These are phyloP conservation scores for Lentinus tigrinus DNA, from an alignment of 768 basidiomycete genomes.

Conservation along the genomic window DNA sequence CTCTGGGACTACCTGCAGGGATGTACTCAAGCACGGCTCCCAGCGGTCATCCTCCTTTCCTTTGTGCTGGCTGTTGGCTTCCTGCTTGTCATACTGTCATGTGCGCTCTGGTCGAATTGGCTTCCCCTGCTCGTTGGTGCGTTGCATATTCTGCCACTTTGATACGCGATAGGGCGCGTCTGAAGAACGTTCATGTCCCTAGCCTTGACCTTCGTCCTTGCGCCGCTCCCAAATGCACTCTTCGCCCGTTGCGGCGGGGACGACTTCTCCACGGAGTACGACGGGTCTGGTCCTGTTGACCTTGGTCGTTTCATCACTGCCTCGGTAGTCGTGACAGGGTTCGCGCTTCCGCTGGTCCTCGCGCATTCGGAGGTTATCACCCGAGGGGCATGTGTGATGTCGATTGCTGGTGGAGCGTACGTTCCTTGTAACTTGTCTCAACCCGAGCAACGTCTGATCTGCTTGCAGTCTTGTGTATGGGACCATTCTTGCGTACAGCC, in stretches of 20 bases:
- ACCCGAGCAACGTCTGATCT: background rate
- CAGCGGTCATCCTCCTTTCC: conserved; percentile 94
- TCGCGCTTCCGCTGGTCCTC: conserved; percentile 88
- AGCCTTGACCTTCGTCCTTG: conserved; percentile 95
- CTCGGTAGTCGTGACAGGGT: conserved; percentile 87
- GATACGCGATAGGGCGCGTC: background rate
- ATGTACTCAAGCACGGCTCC: conserved; percentile 16
- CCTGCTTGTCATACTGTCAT: conserved; percentile 94
- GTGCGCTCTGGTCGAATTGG: conserved; percentile 97
- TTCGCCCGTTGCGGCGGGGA: conserved; percentile 92
- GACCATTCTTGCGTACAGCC: conserved; percentile 86
- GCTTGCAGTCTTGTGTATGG: conserved; percentile 73
- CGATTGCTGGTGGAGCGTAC: conserved; percentile 88
- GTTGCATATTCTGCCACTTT: conserved; percentile 45
- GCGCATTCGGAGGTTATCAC: conserved; percentile 89
- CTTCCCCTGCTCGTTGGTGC: conserved; percentile 92
- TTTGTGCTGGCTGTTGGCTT: conserved; percentile 99
- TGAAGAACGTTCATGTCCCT: background rate
- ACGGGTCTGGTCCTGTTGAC: conserved; percentile 71
- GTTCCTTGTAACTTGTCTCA: conserved; percentile 29
- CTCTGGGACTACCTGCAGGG: conserved; percentile 6
- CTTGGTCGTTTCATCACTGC: conserved; percentile 94
- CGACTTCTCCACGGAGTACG: conserved; percentile 81
- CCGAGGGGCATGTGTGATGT: conserved; percentile 87
- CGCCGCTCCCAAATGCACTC: conserved; percentile 91